Conservation (phyloP, 805 yeast genomes). For the Barnettozyma sucrosica region DNA sequence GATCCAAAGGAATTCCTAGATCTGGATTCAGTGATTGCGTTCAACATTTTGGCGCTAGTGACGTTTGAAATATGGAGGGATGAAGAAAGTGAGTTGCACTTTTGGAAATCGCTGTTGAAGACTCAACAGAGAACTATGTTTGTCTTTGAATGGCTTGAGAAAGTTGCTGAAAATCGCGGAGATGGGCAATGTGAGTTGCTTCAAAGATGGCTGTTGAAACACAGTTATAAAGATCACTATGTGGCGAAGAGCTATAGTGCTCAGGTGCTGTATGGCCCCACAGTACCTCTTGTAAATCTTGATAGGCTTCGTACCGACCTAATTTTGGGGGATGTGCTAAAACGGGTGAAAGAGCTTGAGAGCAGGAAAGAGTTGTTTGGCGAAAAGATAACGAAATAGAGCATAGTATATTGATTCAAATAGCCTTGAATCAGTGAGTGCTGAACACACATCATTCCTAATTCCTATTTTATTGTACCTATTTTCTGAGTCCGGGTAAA, state of each 20-base stretch:
- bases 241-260: neutral
- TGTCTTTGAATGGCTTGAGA: too few relatives aligned
- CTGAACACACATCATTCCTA: neutral
- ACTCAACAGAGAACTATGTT: too few relatives aligned
- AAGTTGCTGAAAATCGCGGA: neutral
- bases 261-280: neutral
- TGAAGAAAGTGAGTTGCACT: too few relatives aligned
- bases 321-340: too few relatives aligned
- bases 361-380: neutral
- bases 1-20: too few relatives aligned
- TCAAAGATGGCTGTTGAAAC: neutral
- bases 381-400: too few relatives aligned
- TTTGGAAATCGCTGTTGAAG: too few relatives aligned
- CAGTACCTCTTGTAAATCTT: neutral
- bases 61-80: too few relatives aligned
- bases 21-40: too few relatives aligned
- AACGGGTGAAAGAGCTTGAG: neutral
- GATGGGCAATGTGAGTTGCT: neutral
- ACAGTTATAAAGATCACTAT: neutral
- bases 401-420: too few relatives aligned
- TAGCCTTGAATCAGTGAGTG: too few relatives aligned
- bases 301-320: neutral
- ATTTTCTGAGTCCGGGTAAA: neutral
- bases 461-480: neutral
- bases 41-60: too few relatives aligned